Conservation (phyloP, 2,329 filamentous ascomycete genomes). For the Phialophora tarda region DNA sequence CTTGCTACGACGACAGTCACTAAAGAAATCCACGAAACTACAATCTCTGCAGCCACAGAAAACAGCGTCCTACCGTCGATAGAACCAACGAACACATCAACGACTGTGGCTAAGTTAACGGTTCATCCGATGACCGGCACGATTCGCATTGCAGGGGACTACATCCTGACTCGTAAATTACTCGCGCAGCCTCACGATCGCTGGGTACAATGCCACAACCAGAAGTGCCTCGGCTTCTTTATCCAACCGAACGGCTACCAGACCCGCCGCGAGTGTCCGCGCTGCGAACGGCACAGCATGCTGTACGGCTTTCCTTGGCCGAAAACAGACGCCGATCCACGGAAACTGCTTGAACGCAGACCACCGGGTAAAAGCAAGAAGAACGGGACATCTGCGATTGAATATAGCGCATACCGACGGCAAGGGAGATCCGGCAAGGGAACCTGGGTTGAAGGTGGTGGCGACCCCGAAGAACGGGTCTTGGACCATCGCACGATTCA, state of each 20-base stretch:
- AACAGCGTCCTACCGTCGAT: conserved; percentile 36
- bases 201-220: conserved; percentile 85
- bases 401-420: conserved; percentile 39
- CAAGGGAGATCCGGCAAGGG: conserved; percentile 39
- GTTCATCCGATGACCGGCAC: conserved; percentile 42
- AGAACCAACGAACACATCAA: conserved; percentile 35
- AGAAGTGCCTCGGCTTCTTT: conserved; percentile 73
- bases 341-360: conserved; percentile 37
- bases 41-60: conserved; percentile 11
- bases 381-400: conserved; percentile 15
- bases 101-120: conserved; percentile 28
- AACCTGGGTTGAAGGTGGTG: conserved; percentile 46
- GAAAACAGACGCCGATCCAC: conserved; percentile 77
- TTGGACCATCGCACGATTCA: conserved; percentile 87
- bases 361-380: conserved; percentile 30
- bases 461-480: conserved; percentile 71
- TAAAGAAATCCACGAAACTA: conserved; percentile 24
- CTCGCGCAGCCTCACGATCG: conserved; percentile 76
- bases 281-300: conserved; percentile 94
- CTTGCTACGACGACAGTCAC: conserved; percentile 35
- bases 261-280: conserved; percentile 82
- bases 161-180: conserved; percentile 77
- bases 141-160: conserved; percentile 72
- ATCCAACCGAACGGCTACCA: conserved; percentile 88
- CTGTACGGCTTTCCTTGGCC: conserved; percentile 95